phyloP scores from a whole-genome alignment of 148 eudicot genomes.

The Simmondsia chinensis region DNA sequence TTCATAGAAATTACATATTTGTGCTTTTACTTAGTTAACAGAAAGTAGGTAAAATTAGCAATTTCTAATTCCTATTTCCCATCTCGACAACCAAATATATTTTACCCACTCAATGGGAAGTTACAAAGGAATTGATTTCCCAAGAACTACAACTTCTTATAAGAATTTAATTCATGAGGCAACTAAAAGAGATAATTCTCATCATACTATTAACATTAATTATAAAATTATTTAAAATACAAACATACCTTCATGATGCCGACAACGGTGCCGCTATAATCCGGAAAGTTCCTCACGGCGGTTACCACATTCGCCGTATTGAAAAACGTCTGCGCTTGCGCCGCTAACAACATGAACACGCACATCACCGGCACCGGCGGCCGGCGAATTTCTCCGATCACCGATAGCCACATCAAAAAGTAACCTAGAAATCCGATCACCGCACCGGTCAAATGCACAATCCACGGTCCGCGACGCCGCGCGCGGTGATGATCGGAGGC shows the following conservation, averaged over 20 bases:
- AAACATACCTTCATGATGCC: constrained; percentile 86
- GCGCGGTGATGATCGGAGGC: constrained; percentile 2
- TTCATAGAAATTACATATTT: too few relatives aligned
- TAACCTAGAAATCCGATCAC: constrained; percentile 71
- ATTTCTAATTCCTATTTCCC: too few relatives aligned
- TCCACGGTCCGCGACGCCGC: constrained; percentile 34
- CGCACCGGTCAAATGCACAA: constrained; percentile 58
- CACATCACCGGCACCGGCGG: constrained; percentile 53
- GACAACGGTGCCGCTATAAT: constrained; percentile 67
- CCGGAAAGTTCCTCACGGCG: constrained; percentile 62
- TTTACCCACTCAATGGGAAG: too few relatives aligned
- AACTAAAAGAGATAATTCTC: too few relatives aligned
- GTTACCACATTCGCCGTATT: constrained; percentile 88
- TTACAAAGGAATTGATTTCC: too few relatives aligned
- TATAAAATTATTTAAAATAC: too few relatives aligned
- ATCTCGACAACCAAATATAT: too few relatives aligned
- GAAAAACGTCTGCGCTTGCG: constrained; percentile 86
- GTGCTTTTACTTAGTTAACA: too few relatives aligned
- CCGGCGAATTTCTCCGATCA: constrained; percentile 36
- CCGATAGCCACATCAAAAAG: constrained; percentile 68
- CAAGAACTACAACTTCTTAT: too few relatives aligned
- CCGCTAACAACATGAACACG: constrained; percentile 66
- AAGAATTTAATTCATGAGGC: too few relatives aligned
- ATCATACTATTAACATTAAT: too few relatives aligned
- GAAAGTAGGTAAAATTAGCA: too few relatives aligned